Evolutionary conservation across 441 rosid species (phyloP), one percentile per base, ranked within the genome.

Genomic region (Adansonia rubrostipa): DNA sequence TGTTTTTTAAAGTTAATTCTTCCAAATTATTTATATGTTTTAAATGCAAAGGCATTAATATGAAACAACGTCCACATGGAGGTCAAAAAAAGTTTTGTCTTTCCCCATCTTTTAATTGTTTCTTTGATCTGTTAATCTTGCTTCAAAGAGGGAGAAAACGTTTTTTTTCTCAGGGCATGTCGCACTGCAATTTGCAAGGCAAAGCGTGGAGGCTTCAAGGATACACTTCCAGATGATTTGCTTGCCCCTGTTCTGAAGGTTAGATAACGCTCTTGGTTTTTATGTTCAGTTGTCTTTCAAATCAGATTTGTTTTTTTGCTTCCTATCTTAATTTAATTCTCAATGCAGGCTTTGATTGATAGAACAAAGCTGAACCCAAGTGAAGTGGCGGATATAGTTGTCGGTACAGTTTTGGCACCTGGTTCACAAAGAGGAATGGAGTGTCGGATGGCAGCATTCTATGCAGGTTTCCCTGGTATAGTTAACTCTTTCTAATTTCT

Each of bases 171-270:
- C 88, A 92, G 96, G 60, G 93, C 92, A 0, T 89, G 87, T 42
- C 91, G 96, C 53, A 92, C 96, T 13, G 93, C 93, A 69, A 89
- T 90, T 51, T 92, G 96, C 75, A 92, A 90, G 79, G 82, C 91
- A 1, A 92, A 22, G 82, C 93, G 93, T 14, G 96, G 96, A 75
- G 91, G 96, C 75, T 92, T 90, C 86, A 92, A 92, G 86, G 92
- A 92, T 36, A 90, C 96, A 9, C 87, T 56, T 71, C 85, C 91
- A 0, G 96, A 90, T 86, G 96, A 91, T 80, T 85, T 90, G 17
- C 91, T 91, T n/a, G 90, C 96, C 33, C 73, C 88, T 77, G 90
- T 92, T 61, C 87, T 92, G 2, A 90, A 84, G 90, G 95, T 91
- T 66, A 70, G 33, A 28, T 28, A 77, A 50, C 17, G 44, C 67